These are phyloP conservation scores for Ampelomyces quisqualis DNA, from an alignment of 2,329 filamentous ascomycete genomes.

Conservation along the genomic window DNA sequence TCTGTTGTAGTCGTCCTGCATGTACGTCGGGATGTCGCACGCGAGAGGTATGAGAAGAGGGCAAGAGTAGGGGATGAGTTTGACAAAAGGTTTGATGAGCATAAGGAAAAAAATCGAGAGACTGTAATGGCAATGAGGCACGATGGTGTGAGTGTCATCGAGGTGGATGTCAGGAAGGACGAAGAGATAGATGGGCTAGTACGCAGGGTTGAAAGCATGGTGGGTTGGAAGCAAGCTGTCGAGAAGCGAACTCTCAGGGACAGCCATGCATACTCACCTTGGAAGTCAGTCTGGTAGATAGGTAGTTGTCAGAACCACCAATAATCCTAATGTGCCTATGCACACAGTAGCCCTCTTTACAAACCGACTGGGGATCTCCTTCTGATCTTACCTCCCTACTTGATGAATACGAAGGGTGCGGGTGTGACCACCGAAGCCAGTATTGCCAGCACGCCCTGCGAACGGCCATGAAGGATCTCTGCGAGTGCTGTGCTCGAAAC, in stretches of 20 bases:
- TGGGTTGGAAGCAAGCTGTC: too few species aligned
- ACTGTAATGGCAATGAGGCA: conserved; percentile 10
- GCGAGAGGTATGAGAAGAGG: conserved; percentile 6
- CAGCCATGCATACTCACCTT: too few species aligned
- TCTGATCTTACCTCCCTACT: conserved; percentile 55
- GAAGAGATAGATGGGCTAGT: not conserved
- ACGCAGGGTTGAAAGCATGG: not conserved
- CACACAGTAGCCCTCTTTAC: too few species aligned
- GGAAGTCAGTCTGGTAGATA: too few species aligned
- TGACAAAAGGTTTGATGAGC: conserved; percentile 8
- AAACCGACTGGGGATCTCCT: conserved; percentile 4
- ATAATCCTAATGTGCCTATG: too few species aligned
- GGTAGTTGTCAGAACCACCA: too few species aligned
- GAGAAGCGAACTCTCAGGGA: too few species aligned
- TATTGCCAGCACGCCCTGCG: conserved; percentile 72
- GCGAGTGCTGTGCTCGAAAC: too few species aligned
- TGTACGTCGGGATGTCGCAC: conserved; percentile 4
- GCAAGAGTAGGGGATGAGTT: conserved; percentile 13
- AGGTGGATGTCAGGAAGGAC: not conserved
- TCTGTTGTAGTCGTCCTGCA: conserved; percentile 4
- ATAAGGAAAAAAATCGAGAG: conserved; percentile 1
- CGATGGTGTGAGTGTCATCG: conserved; percentile 6
- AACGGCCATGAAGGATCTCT: too few species aligned
- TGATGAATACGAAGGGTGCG: conserved; percentile 70
- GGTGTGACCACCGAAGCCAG: conserved; percentile 66